Evolutionary conservation across 2,329 filamentous ascomycete genomes (phyloP), one percentile per base, ranked within the genome.

Genomic region (Colletotrichum euphorbiae): DNA sequence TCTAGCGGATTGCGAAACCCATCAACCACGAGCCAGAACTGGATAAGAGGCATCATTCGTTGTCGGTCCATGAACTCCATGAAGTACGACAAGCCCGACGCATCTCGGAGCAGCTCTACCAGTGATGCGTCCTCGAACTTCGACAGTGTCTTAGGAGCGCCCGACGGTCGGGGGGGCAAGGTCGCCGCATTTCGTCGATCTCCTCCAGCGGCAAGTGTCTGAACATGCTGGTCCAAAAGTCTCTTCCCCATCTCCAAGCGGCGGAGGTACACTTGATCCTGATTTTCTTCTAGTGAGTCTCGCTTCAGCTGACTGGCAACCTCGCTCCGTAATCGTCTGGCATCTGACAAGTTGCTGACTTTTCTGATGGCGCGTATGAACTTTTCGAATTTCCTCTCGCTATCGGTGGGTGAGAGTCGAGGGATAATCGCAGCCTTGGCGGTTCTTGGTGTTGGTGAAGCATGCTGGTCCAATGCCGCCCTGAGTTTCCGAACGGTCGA

Each of bases 31-130:
- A 99, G 90, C 94, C 95, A 99, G 78, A 98, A 99, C 75, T 99
- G 96, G 6, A 99, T 94, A 52, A 98, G 82, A 13, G 92, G 87
- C 91, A 98, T 95, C 28, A 95, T 84, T 15, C 87, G 86, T 76
- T 94, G 92, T 46, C 96, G 90, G 77, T 99, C 96, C 96, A 99
- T 99, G 75, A 94, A 98, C 77, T 99, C 96, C 96, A 99, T 99
- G 81, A 99, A 98, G 77, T 97, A 99, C 2, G 96, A 98, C 8
- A 99, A 84, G 0, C 93, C 95, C 1, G 95, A 92, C 2, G 96
- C 89, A 78, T 97, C 94, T 72, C 94, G 91, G 66, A 99, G 84
- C n/a, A 99, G 85, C 71, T 98, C 94, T 12, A 90, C 88, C 2
- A 98, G 83, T 1, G 92, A 90, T 7, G 91, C 91, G 73, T 92